These are phyloP conservation scores for Heliophila coronopifolia DNA, from an alignment of 441 rosid species.

Conservation along the genomic window DNA sequence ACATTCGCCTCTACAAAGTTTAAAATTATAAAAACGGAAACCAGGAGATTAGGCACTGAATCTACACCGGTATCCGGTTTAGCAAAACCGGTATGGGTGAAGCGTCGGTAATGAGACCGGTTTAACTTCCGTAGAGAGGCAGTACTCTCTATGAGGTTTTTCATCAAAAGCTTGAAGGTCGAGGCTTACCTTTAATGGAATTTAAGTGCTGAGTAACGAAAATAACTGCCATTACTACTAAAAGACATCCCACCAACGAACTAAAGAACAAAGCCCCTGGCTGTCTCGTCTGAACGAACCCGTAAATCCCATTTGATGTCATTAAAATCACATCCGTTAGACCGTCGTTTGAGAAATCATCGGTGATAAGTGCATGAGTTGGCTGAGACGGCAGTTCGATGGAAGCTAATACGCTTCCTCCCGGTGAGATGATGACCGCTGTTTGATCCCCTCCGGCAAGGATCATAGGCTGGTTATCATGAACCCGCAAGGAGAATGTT, in stretches of 20 bases:
- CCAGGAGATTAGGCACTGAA: slow-evolving; percentile 7
- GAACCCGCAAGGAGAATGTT: slow-evolving; percentile 61
- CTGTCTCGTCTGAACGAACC: slow-evolving; percentile 91
- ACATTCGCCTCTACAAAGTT: slow-evolving; percentile 5
- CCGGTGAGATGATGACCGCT: slow-evolving; percentile 71
- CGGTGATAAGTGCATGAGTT: slow-evolving; percentile 72
- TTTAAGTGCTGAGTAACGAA: slow-evolving; percentile 81
- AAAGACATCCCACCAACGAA: slow-evolving; percentile 84
- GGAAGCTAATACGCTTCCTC: slow-evolving; percentile 69
- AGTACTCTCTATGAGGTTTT: slow-evolving; percentile 4
- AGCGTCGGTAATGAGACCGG: background rate
- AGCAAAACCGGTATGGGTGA: slow-evolving; percentile 14
- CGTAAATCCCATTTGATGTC: slow-evolving; percentile 83
- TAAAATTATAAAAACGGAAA: slow-evolving; percentile 10
- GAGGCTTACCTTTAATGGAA: slow-evolving; percentile 75
- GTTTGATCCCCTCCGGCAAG: slow-evolving; percentile 94
- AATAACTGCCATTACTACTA: slow-evolving; percentile 86
- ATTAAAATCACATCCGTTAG: slow-evolving; percentile 78
- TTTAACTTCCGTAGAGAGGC: slow-evolving; percentile 15
- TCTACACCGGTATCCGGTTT: slow-evolving; percentile 18
- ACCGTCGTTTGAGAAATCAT: slow-evolving; percentile 89
- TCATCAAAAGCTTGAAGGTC: slow-evolving; percentile 45
- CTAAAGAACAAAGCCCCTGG: slow-evolving; percentile 99
- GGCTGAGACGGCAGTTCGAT: slow-evolving; percentile 82
- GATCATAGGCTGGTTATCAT: slow-evolving; percentile 79